Conservation (phyloP, 495 filamentous ascomycete genomes). For the Penicillium arizonense region DNA sequence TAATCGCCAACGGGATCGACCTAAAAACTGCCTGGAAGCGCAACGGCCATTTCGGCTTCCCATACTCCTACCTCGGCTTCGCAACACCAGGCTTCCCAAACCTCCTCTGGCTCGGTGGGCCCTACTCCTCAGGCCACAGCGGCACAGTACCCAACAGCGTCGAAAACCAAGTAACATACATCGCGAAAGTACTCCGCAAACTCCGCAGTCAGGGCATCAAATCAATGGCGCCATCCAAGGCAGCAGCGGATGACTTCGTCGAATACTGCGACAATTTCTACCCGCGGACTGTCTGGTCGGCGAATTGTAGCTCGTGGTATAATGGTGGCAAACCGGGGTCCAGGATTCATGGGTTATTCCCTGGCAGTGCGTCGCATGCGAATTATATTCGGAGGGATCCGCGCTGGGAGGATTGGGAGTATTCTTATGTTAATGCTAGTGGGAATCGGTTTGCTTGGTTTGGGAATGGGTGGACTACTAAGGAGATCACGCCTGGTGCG, state of each 20-base stretch:
- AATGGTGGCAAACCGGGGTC: slow-evolving; percentile 59
- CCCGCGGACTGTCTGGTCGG: slow-evolving; percentile 56
- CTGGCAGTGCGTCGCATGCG: slow-evolving; percentile 58
- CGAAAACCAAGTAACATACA: slow-evolving; percentile 59
- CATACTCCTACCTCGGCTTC: slow-evolving; percentile 63
- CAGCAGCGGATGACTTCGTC: slow-evolving; percentile 62
- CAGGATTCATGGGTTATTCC: slow-evolving; percentile 63
- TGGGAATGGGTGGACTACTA: slow-evolving; percentile 54
- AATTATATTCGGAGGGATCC: slow-evolving; percentile 58
- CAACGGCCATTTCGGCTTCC: slow-evolving; percentile 54
- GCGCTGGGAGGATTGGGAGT: slow-evolving; percentile 74
- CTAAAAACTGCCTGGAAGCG: slow-evolving; percentile 50
- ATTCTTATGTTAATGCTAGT: slow-evolving; percentile 47
- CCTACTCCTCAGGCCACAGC: slow-evolving; percentile 47
- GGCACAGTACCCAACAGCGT: slow-evolving; percentile 51
- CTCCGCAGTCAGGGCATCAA: slow-evolving; percentile 61
- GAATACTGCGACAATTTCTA: slow-evolving; percentile 63
- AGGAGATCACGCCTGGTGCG: slow-evolving; percentile 34
- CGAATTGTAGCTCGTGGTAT: slow-evolving; percentile 67
- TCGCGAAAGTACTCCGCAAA: slow-evolving; percentile 64
- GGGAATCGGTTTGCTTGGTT: slow-evolving; percentile 59
- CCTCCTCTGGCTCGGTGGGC: slow-evolving; percentile 52
- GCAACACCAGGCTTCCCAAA: slow-evolving; percentile 66
- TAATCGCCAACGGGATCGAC: slow-evolving; percentile 50
- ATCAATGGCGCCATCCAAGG: slow-evolving; percentile 49